These are phyloP conservation scores for Crithidia brevicula DNA, from an alignment of 208 protist genomes.

Conservation along the genomic window DNA sequence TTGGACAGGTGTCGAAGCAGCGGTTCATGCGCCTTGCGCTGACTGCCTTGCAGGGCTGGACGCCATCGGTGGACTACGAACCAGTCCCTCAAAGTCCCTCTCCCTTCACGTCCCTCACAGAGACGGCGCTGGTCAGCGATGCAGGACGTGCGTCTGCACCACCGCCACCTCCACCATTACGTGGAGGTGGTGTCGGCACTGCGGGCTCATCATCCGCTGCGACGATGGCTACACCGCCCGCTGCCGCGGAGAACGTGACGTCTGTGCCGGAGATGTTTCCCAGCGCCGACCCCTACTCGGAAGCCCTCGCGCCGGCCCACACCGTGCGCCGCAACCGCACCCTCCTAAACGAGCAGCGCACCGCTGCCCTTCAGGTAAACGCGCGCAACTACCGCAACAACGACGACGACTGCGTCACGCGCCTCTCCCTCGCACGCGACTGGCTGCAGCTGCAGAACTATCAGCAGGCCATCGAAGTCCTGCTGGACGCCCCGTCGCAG, in stretches of 20 bases:
- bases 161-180: too few species aligned
- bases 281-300: slow-evolving; percentile 50
- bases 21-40: slow-evolving; percentile 50
- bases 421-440: slow-evolving; percentile 59
- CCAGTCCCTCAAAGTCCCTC: background rate
- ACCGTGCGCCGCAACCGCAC: slow-evolving; percentile 56
- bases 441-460: slow-evolving; percentile 56
- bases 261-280: slow-evolving; percentile 39
- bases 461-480: slow-evolving; percentile 64
- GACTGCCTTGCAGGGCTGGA: slow-evolving; percentile 26
- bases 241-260: background rate
- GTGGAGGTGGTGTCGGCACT: too few species aligned
- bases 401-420: slow-evolving; percentile 45
- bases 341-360: slow-evolving; percentile 56
- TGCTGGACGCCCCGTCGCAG: slow-evolving; percentile 72
- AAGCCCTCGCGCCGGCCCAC: slow-evolving; percentile 33
- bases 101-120: background rate
- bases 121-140: background rate
- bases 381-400: slow-evolving; percentile 36
- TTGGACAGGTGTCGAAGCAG: slow-evolving; percentile 69
- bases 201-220: too few species aligned
- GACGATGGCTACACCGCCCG: too few species aligned
- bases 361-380: slow-evolving; percentile 32
- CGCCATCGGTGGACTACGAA: background rate
- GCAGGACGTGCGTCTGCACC: background rate